Conservation (phyloP, 192 early-diverging fungal species). For the Linnemannia exigua region DNA sequence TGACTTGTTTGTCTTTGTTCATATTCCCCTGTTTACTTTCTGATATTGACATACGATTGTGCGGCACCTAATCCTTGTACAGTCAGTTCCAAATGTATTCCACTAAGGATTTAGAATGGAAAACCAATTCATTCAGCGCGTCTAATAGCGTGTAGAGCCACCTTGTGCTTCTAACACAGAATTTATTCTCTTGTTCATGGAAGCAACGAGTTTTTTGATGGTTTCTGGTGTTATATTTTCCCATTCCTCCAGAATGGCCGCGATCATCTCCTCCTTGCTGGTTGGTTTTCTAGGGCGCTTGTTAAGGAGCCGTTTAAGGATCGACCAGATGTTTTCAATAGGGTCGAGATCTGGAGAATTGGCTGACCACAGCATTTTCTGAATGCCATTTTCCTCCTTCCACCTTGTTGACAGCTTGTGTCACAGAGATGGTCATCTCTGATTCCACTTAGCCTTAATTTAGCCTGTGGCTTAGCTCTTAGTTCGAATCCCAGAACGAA, state of each 20-base stretch:
- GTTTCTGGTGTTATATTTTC: background rate
- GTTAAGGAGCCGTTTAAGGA: background rate
- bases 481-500: no score
- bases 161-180: background rate
- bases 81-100: background rate
- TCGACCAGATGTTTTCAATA: slow-evolving; percentile 11
- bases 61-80: no score
- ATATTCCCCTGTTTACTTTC: no score
- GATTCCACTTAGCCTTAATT: no score
- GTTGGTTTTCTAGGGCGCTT: background rate
- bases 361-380: background rate
- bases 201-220: background rate
- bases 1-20: no score
- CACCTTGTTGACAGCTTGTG: background rate
- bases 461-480: no score
- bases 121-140: background rate
- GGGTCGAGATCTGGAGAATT: slow-evolving; percentile 15
- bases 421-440: no score
- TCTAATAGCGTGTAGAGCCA: background rate
- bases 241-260: background rate
- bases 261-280: background rate
- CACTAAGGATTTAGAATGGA: background rate
- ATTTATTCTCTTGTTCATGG: background rate
- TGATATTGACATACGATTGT: no score
- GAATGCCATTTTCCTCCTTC: background rate